Conservation (phyloP, 371 early-diverging fungal species). For the Actinomortierella wolfii region DNA sequence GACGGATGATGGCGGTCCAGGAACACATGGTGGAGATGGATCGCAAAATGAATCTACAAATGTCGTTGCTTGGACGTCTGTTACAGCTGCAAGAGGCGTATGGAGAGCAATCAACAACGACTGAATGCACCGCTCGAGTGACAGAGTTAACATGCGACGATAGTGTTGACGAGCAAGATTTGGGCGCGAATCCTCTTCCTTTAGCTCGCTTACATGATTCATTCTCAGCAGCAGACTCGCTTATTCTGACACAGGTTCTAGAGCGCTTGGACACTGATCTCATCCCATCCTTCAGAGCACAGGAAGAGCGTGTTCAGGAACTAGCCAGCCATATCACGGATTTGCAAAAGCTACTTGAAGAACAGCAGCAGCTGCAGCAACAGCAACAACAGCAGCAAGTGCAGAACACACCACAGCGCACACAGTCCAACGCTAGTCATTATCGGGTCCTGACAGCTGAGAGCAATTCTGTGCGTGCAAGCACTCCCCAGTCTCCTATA, state of each 20-base stretch:
- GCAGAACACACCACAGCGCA: not conserved
- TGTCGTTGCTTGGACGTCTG: conserved; percentile 22
- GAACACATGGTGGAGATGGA: conserved; percentile 42
- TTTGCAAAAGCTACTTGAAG: conserved; percentile 30
- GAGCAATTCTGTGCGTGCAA: no score
- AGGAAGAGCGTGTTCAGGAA: conserved; percentile 23
- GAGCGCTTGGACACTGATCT: conserved; percentile 26
- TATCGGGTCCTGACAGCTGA: no score
- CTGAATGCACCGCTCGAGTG: not conserved
- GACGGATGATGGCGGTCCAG: conserved; percentile 43
- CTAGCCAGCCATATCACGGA: conserved; percentile 32
- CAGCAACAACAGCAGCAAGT: conserved; percentile 2
- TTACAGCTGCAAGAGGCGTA: conserved; percentile 6
- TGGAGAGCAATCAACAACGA: not conserved
- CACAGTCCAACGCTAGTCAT: not conserved
- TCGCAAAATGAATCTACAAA: conserved; percentile 31
- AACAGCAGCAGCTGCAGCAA: conserved; percentile 30
- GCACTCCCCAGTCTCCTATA: conserved; percentile 3
- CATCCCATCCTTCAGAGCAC: conserved; percentile 33
- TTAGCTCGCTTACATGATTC: not conserved
- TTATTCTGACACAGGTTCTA: conserved; percentile 21
- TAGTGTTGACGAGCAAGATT: no score
- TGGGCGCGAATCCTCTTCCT: no score
- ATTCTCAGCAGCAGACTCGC: conserved; percentile 3
- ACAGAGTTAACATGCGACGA: no score